A percentile compares a stretch with the other conserved stretches of the same genome.
Conservation (phyloP, 2,329 filamentous ascomycete species). For the Penicillium janthinellum region DNA sequence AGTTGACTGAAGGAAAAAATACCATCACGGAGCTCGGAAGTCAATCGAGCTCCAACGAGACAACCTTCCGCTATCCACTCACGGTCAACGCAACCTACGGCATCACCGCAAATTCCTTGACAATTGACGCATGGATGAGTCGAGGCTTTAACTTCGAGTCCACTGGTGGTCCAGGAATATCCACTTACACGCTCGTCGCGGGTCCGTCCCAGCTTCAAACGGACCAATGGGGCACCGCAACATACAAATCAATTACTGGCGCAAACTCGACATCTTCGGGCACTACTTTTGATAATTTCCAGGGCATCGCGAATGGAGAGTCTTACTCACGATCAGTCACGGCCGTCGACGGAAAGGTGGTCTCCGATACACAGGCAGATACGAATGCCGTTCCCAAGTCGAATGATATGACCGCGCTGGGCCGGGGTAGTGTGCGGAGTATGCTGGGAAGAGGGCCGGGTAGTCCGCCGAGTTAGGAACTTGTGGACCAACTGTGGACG, state of each 20-base stretch:
- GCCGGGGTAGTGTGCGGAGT: conserved; percentile 14
- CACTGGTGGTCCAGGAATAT: conserved; percentile 50
- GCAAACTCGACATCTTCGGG: conserved; percentile 29
- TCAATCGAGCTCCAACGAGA: conserved; percentile 35
- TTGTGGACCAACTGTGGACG: neutral
- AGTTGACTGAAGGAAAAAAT: conserved; percentile 52
- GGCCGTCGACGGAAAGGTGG: conserved; percentile 32
- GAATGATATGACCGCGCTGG: conserved; percentile 1
- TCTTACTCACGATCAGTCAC: conserved; percentile 27
- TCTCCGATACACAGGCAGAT: conserved; percentile 17
- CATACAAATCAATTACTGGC: conserved; percentile 25
- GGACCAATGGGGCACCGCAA: conserved; percentile 33
- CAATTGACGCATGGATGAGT: conserved; percentile 51
- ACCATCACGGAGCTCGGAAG: conserved; percentile 35
- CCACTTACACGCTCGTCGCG: conserved; percentile 60
- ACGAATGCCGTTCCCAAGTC: neutral
- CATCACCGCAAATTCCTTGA: conserved; percentile 51
- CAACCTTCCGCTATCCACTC: conserved; percentile 62
- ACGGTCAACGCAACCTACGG: conserved; percentile 57
- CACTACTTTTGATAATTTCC: conserved; percentile 34
- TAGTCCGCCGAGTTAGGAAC: neutral
- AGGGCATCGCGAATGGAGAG: conserved; percentile 24
- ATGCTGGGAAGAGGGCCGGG: conserved; percentile 21
- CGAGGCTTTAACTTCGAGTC: conserved; percentile 51
- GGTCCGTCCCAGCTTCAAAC: conserved; percentile 30